phyloP scores from a whole-genome alignment of 192 early-diverging fungal genomes.

The Glomus cerebriforme region DNA sequence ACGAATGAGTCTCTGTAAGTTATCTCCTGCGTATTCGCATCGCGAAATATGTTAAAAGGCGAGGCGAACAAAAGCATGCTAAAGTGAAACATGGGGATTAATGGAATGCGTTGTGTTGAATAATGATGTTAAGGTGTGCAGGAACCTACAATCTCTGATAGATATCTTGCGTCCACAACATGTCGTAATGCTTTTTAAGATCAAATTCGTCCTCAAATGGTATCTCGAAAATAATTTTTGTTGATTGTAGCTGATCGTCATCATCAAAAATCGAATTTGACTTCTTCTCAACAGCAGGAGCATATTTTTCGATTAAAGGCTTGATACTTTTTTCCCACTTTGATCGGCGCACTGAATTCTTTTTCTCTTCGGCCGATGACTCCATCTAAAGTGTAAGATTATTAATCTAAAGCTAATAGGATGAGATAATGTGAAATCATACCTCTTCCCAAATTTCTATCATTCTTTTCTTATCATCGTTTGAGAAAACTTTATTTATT shows the following conservation, averaged over 20 bases:
- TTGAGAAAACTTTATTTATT: slow-evolving; percentile 30
- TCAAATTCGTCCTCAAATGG: slow-evolving; percentile 27
- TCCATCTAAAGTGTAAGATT: slow-evolving; percentile 31
- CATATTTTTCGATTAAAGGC: slow-evolving; percentile 29
- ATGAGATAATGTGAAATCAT: background rate
- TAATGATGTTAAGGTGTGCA: no score
- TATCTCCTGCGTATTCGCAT: slow-evolving; percentile 26
- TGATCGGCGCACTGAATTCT: slow-evolving; percentile 21
- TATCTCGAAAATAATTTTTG: slow-evolving; percentile 30
- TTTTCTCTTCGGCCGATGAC: slow-evolving; percentile 28
- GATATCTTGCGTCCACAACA: slow-evolving; percentile 32
- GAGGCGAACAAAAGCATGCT: slow-evolving; percentile 13
- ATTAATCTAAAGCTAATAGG: slow-evolving; percentile 25
- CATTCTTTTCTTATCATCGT: slow-evolving; percentile 31
- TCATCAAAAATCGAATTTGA: slow-evolving; percentile 26
- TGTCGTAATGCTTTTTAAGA: slow-evolving; percentile 31
- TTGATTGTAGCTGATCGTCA: slow-evolving; percentile 15
- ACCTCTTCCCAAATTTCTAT: slow-evolving; percentile 1
- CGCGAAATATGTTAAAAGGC: slow-evolving; percentile 21
- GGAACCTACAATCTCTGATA: no score
- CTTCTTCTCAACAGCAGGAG: slow-evolving; percentile 13
- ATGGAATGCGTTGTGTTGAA: no score
- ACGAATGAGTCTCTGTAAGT: slow-evolving; percentile 27
- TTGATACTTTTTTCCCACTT: slow-evolving; percentile 30
- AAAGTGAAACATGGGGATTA: slow-evolving; percentile 26